Conservation (phyloP, 2,329 filamentous ascomycete species). For the Fusarium succisae region DNA sequence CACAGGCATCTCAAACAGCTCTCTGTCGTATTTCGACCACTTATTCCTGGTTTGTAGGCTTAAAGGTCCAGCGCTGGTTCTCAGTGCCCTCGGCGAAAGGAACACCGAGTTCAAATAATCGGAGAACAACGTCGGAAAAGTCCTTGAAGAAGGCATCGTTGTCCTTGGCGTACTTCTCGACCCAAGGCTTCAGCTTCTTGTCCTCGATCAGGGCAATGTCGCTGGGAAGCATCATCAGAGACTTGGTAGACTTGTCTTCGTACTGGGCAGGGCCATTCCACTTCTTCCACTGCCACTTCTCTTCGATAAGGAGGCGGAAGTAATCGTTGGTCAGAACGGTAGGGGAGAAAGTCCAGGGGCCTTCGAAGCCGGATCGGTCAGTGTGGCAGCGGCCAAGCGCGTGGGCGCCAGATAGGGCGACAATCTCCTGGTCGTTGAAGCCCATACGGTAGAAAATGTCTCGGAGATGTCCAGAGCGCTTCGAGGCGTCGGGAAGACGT, state of each 20-base stretch:
- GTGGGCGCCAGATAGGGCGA: slow-evolving; percentile 86
- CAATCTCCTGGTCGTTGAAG: slow-evolving; percentile 96
- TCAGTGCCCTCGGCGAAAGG: slow-evolving; percentile 77
- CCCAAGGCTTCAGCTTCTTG: slow-evolving; percentile 82
- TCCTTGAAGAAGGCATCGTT: slow-evolving; percentile 93
- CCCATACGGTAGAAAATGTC: slow-evolving; percentile 97
- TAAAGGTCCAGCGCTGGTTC: slow-evolving; percentile 69
- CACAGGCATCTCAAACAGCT: neutral
- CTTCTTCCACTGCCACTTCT: slow-evolving; percentile 93
- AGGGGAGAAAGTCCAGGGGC: slow-evolving; percentile 92
- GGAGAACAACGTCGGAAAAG: slow-evolving; percentile 80
- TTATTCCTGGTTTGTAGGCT: slow-evolving; percentile 58
- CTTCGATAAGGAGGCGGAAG: slow-evolving; percentile 84
- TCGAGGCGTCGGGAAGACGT: slow-evolving; percentile 80
- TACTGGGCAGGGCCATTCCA: slow-evolving; percentile 92
- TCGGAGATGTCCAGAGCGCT: slow-evolving; percentile 84
- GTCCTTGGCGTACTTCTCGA: slow-evolving; percentile 91
- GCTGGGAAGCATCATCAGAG: slow-evolving; percentile 96
- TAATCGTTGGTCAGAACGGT: slow-evolving; percentile 95
- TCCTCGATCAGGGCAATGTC: slow-evolving; percentile 90
- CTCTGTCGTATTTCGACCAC: neutral
- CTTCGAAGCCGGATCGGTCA: slow-evolving; percentile 86
- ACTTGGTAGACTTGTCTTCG: slow-evolving; percentile 87
- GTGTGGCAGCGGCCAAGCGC: slow-evolving; percentile 90
- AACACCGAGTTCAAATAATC: slow-evolving; percentile 93